These are phyloP conservation scores for Vaccinium myrtillus DNA, from an alignment of 148 eudicot genomes.

Conservation along the genomic window DNA sequence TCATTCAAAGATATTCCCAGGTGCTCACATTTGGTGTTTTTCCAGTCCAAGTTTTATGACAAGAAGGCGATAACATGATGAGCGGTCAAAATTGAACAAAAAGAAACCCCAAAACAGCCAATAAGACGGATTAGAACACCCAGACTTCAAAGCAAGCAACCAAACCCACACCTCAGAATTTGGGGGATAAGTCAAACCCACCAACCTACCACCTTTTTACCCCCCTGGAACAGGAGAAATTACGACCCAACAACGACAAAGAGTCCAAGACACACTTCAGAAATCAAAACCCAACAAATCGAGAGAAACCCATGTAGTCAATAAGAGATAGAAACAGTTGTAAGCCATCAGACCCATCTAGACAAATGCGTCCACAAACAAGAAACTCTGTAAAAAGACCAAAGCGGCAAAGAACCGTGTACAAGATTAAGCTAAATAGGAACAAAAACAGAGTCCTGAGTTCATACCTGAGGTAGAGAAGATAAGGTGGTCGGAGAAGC, in stretches of 20 bases:
- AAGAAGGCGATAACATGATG: neutral
- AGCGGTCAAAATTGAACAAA: neutral
- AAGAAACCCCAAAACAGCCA: constrained; percentile 10
- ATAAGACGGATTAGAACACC: neutral
- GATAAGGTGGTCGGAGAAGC: constrained; percentile 21
- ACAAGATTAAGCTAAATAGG: neutral
- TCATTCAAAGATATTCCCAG: neutral
- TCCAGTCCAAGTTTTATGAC: neutral
- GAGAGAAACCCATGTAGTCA: constrained; percentile 6
- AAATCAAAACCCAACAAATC: neutral
- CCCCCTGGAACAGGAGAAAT: constrained; percentile 2
- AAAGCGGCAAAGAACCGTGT: neutral
- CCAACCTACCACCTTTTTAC: constrained; percentile 58
- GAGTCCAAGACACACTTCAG: constrained; percentile 2
- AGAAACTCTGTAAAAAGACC: constrained; percentile 4
- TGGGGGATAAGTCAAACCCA: constrained; percentile 40
- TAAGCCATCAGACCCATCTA: constrained; percentile 7
- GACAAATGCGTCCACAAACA: neutral
- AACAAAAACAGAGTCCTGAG: neutral
- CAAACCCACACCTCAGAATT: neutral
- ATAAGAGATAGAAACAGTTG: neutral
- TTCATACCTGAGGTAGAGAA: constrained; percentile 23
- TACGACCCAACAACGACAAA: constrained; percentile 9
- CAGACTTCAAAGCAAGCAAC: neutral
- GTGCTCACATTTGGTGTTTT: constrained; percentile 11